Evolutionary conservation across 1,139 yeast genomes (phyloP).

Genomic region (Taphrina confusa): DNA sequence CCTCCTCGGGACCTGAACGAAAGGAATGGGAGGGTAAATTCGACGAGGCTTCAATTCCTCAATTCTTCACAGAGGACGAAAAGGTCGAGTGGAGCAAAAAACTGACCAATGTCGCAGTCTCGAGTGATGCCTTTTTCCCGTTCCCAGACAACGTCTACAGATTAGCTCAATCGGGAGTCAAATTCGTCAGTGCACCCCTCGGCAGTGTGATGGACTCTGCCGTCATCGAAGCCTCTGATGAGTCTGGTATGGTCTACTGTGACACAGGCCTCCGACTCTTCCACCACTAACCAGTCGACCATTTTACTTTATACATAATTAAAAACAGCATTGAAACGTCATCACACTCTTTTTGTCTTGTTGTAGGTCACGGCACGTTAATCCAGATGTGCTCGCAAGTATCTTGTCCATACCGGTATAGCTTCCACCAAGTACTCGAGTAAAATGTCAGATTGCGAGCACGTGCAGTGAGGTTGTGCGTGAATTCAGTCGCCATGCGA

Average conservation of each 20-base stretch:
- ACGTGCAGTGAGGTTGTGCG: too few species aligned
- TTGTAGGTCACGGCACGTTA: too few species aligned
- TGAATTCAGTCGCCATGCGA: too few species aligned
- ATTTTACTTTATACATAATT: too few species aligned
- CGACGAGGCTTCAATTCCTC: conserved; percentile 62
- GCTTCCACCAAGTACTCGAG: too few species aligned
- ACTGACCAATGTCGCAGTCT: conserved; percentile 80
- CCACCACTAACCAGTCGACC: conserved; percentile 69
- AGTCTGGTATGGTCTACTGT: conserved; percentile 80
- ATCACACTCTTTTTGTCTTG: too few species aligned
- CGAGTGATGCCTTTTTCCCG: conserved; percentile 99
- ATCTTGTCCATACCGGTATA: too few species aligned
- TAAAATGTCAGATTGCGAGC: too few species aligned
- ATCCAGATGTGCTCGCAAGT: too few species aligned
- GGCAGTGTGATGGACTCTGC: conserved; percentile 98
- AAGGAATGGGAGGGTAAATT: conserved; percentile 89
- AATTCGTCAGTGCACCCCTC: conserved; percentile 91
- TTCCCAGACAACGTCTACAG: conserved; percentile 98
- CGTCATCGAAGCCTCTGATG: conserved; percentile 92
- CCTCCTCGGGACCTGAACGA: conserved; percentile 88
- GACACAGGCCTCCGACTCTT: conserved; percentile 95
- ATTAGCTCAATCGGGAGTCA: conserved; percentile 94
- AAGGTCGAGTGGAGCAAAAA: conserved; percentile 82
- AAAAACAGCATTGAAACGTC: too few species aligned
- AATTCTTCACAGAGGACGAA: conserved; percentile 78